phyloP scores from a whole-genome alignment of 2,329 filamentous ascomycete species.

The Epichloe brachyelytri region DNA sequence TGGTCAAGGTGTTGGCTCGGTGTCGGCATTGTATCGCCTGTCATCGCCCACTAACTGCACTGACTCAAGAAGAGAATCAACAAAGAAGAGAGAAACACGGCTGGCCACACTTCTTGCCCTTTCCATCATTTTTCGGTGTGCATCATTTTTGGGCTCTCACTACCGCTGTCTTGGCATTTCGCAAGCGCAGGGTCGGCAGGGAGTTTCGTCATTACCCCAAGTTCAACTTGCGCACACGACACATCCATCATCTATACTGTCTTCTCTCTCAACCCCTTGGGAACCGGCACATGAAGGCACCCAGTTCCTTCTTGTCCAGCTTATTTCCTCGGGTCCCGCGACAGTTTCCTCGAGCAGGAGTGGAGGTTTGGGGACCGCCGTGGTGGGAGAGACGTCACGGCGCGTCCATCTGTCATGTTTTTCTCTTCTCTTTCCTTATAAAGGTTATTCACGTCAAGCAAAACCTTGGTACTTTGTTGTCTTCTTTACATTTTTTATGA shows the following conservation, averaged over 20 bases:
- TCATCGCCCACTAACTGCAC: neutral
- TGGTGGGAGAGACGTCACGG: conserved; percentile 52
- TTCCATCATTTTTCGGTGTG: neutral
- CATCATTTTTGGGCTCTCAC: neutral
- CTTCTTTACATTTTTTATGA: conserved; percentile 10
- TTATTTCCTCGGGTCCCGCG: conserved; percentile 24
- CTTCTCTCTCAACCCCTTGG: conserved; percentile 48
- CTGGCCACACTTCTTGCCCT: conserved; percentile 4
- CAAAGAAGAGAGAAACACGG: conserved; percentile 1
- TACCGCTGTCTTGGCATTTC: neutral
- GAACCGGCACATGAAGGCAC: neutral
- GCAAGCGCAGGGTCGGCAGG: conserved; percentile 4
- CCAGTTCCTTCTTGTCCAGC: neutral
- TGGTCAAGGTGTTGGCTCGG: neutral
- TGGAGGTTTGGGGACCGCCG: conserved; percentile 24
- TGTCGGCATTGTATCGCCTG: neutral
- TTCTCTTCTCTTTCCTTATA: neutral
- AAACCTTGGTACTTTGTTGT: conserved; percentile 2
- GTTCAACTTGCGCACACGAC: neutral
- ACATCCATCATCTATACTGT: conserved; percentile 33
- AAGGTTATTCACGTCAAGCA: neutral
- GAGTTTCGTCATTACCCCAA: conserved; percentile 11
- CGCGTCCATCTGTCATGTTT: conserved; percentile 17
- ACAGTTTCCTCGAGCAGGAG: conserved; percentile 29
- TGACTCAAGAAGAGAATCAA: neutral